Base-by-base conservation (phyloP, 2,329 filamentous ascomycete genomes). In the Sarocladium kiliense region DNA sequence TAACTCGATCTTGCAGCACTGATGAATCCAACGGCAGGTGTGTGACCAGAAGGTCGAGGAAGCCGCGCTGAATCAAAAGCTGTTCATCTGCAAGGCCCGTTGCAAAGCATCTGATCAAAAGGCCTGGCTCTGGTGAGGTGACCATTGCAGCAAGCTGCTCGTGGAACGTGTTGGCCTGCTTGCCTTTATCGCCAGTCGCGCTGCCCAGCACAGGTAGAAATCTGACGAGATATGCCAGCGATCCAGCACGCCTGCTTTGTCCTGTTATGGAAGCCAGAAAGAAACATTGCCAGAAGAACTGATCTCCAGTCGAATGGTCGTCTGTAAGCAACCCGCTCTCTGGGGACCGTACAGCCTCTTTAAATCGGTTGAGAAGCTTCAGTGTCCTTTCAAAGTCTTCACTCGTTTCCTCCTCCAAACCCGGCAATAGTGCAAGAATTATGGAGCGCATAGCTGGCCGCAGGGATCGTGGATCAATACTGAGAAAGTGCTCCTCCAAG, bases 241-340 rank as follows among this genome's bases (percentile, higher is more conserved):
- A 91, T 25, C 94, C 94, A 60, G 89, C 85, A 55, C 94, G 85
- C 58, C 93, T 82, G 58, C 86, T 91, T 41, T 90, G 82, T 64
- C 92, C 93, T 1, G 94, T 97, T 58, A 99, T 94, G 18, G 90
- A 88, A 10, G 93, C 91, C 18, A 99, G 76, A 65, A 99, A 97
- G 66, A 99, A 88, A 68, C 91, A 97, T 73, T 99, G 94, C 94
- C 94, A 99, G 69, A 97, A 99, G 69, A 94, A 97, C 60, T 89
- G 89, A 61, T 92, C 89, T 10, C 85, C 85, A 9, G 79, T 79
- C 45, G 75, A 81, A 68, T 81, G 82, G 36, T 71, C 77, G 55
- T 68, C 70, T 30, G 72, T 82, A 60, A 77, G 77, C 54, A 71
- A 74, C 60, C 80, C 73, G 58, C 79, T 78, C 25, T 72, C 71